These are phyloP conservation scores for Suhomyces yuchorum DNA, from an alignment of 1,139 yeast species.

Conservation along the genomic window DNA sequence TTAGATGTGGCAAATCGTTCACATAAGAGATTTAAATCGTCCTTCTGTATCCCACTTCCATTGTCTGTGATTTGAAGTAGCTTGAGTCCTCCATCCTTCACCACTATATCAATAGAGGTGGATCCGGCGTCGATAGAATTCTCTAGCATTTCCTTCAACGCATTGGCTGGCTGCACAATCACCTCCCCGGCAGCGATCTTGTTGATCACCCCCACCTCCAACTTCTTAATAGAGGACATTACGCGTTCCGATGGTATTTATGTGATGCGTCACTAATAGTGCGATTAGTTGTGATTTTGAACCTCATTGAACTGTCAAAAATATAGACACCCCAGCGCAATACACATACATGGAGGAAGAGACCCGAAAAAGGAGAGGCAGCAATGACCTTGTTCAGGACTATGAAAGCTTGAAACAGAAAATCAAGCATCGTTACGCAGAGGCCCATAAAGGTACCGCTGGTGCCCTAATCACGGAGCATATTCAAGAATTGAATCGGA, in stretches of 20 bases:
- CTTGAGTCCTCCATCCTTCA: slow-evolving; percentile 58
- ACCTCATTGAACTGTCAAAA: background rate
- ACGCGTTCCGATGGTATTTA: background rate
- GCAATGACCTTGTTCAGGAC: slow-evolving; percentile 24
- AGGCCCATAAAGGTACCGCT: slow-evolving; percentile 42
- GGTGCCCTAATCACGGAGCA: slow-evolving; percentile 29
- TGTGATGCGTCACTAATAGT: background rate
- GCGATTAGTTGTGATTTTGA: background rate
- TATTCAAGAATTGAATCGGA: slow-evolving; percentile 30
- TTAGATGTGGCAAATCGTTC: slow-evolving; percentile 63
- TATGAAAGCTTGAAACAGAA: slow-evolving; percentile 30
- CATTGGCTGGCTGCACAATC: slow-evolving; percentile 88
- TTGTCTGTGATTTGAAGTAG: slow-evolving; percentile 56
- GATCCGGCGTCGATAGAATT: slow-evolving; percentile 56
- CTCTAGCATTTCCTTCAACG: slow-evolving; percentile 57
- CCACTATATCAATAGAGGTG: slow-evolving; percentile 50
- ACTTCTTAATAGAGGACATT: slow-evolving; percentile 34
- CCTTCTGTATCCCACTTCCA: slow-evolving; percentile 51
- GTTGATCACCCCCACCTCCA: slow-evolving; percentile 74
- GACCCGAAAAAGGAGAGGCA: slow-evolving; percentile 14
- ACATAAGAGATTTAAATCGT: slow-evolving; percentile 51
- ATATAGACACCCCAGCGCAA: background rate
- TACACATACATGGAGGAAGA: slow-evolving; percentile 2
- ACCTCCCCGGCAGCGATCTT: slow-evolving; percentile 98
- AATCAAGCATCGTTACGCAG: slow-evolving; percentile 25